phyloP scores from a whole-genome alignment of 2,329 filamentous ascomycete species.

The Thermoascus crustaceus region DNA sequence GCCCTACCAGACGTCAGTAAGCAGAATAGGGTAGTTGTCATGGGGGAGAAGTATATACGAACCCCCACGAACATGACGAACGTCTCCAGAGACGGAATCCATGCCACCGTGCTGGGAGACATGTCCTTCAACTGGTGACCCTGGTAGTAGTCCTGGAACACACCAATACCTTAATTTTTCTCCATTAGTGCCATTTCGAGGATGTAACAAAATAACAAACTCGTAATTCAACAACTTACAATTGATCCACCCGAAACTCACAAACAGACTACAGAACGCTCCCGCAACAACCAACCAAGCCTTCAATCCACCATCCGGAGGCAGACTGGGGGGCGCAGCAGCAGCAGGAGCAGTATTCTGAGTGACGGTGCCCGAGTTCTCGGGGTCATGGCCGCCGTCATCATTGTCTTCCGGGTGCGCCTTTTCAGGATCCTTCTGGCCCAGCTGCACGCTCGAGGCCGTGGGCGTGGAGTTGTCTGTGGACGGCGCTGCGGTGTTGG shows the following conservation, averaged over 20 bases:
- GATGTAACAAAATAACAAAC: too few relatives aligned
- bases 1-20: too few relatives aligned
- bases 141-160: constrained; percentile 40
- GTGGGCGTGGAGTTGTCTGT: background rate
- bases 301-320: constrained; percentile 23
- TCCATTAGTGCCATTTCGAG: constrained; percentile 4
- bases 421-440: background rate
- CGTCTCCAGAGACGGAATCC: constrained; percentile 36
- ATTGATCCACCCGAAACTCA: constrained; percentile 34
- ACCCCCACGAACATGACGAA: constrained; percentile 31
- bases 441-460: background rate
- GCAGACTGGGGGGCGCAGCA: background rate
- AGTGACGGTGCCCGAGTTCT: background rate
- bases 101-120: constrained; percentile 32
- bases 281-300: constrained; percentile 27
- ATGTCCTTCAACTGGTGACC: constrained; percentile 31
- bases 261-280: constrained; percentile 20
- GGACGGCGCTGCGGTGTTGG: background rate
- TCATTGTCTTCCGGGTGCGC: background rate
- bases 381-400: background rate
- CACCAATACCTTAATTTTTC: constrained; percentile 23
- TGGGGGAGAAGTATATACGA: too few relatives aligned
- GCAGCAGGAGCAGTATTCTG: background rate
- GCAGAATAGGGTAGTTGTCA: too few relatives aligned
- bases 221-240: constrained; percentile 10